Conservation (phyloP, 2,329 filamentous ascomycete genomes). For the Diplodia scrobiculata region DNA sequence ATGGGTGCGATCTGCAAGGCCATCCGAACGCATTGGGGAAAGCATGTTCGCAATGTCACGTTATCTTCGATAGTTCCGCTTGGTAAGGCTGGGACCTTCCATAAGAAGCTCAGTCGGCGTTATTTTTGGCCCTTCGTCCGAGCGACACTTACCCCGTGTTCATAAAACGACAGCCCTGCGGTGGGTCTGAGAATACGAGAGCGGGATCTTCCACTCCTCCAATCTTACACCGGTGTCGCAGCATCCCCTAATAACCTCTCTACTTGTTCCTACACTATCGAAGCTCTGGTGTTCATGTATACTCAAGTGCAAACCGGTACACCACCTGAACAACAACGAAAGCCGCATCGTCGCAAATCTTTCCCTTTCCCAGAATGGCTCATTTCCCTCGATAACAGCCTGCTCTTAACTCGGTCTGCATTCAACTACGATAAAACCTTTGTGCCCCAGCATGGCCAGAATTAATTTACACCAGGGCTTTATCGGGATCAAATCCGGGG, state of each 20-base stretch:
- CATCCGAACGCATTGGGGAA: not conserved
- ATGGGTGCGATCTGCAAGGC: not conserved
- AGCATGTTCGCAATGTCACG: not conserved
- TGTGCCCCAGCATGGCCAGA: not conserved
- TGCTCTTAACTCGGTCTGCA: not conserved
- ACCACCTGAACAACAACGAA: not conserved
- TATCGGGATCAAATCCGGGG: not conserved
- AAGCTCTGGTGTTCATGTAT: not conserved
- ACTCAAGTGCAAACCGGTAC: not conserved
- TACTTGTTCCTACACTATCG: not conserved
- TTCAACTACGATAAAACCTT: not conserved
- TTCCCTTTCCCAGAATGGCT: not conserved
- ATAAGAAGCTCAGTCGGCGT: not conserved
- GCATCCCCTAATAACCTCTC: not conserved
- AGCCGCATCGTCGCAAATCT: not conserved
- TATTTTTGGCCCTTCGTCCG: not conserved
- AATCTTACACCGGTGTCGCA: not conserved
- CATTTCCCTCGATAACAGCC: not conserved
- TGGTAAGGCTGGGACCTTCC: not conserved
- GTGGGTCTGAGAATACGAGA: not conserved
- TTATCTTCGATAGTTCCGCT: not conserved
- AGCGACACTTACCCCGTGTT: not conserved
- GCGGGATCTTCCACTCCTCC: not conserved
- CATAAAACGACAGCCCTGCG: not conserved
- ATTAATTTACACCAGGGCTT: not conserved